Base-by-base conservation (phyloP, 371 early-diverging fungal genomes). In the Polyrhizophydium stewartii region DNA sequence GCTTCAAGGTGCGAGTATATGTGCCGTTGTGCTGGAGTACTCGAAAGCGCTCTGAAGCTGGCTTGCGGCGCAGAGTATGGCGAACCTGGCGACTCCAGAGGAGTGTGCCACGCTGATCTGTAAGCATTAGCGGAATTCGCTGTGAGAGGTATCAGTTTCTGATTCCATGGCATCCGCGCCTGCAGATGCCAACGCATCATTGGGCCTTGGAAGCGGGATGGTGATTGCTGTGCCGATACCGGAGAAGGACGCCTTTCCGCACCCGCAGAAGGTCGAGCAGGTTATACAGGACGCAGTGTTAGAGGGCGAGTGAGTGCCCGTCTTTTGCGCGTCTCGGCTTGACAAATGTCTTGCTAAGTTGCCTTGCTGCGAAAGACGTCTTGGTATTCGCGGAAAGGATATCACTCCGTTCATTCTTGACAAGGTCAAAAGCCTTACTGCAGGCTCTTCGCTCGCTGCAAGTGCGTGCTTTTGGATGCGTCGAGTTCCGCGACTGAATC, bases 201-300 rank as follows among this genome's bases (percentile, higher is more conserved):
- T 94, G 32, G 75, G 81, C 17, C 66, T 93, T 27, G 60, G 82
- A 6, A 91, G 85, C 37, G 97, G 97, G 0, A 80, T 90, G 62
- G 89, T 97, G 0, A 75, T 97, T 67, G 92, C 91, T 0, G 91
- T 90, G 10, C 97, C 97, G 7, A 93, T 96, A 59, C 93, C 97
- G 1, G 68, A 68, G 9, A 74, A 83, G 24, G 72, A 85, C 30
- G 90, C 89, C 0, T 84, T 81, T 45, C 59, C 67, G 30, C 75
- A 87, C 64, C 82, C 86, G 2, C 61, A 63, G 22, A 51, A 63
- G 13, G 84, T 95, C 28, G 86, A 93, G 55, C 59, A 59, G 0
- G 92, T 87, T 1, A 89, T 96, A 55, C 72, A 77, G 21, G 52
- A 70, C 17, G 93, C 95, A 0, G 60, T 95, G 51, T 47, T 69